phyloP scores from a whole-genome alignment of 495 filamentous ascomycete genomes.

The Neurospora hispaniola region DNA sequence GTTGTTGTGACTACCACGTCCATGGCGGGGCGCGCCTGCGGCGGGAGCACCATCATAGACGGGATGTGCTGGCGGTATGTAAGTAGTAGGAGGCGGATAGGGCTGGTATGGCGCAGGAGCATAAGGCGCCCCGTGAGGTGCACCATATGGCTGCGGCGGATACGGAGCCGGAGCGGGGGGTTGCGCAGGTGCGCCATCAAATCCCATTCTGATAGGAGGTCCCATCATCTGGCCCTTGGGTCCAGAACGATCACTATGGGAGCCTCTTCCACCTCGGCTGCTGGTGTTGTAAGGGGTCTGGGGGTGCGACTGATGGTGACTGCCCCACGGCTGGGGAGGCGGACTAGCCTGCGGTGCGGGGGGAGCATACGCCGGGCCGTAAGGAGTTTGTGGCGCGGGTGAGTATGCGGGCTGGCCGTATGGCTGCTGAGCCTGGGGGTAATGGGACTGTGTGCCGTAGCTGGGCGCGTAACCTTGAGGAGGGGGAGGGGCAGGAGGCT shows the following conservation, averaged over 20 bases:
- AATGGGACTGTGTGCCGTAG: conserved; percentile 41
- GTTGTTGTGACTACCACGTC: conserved; percentile 22
- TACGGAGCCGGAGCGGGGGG: conserved; percentile 26
- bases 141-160: conserved; percentile 8
- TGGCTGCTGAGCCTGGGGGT: conserved; percentile 12
- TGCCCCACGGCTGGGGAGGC: conserved; percentile 25
- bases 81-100: neutral
- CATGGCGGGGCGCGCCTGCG: conserved; percentile 22
- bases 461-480: conserved; percentile 40
- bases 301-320: conserved; percentile 30
- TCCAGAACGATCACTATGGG: conserved; percentile 36
- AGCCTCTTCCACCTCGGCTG: conserved; percentile 42
- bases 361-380: conserved; percentile 24
- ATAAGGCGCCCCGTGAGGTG: conserved; percentile 20
- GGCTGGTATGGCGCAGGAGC: conserved; percentile 21
- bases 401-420: conserved; percentile 19
- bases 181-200: conserved; percentile 33
- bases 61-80: conserved; percentile 6
- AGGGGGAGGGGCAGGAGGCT: conserved; percentile 23
- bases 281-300: conserved; percentile 36
- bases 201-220: conserved; percentile 48
- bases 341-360: conserved; percentile 23
- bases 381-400: conserved; percentile 18
- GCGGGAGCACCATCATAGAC: conserved; percentile 23
- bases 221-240: conserved; percentile 45